Conservation (phyloP, 2,329 filamentous ascomycete species). For the Aspergillus persii region DNA sequence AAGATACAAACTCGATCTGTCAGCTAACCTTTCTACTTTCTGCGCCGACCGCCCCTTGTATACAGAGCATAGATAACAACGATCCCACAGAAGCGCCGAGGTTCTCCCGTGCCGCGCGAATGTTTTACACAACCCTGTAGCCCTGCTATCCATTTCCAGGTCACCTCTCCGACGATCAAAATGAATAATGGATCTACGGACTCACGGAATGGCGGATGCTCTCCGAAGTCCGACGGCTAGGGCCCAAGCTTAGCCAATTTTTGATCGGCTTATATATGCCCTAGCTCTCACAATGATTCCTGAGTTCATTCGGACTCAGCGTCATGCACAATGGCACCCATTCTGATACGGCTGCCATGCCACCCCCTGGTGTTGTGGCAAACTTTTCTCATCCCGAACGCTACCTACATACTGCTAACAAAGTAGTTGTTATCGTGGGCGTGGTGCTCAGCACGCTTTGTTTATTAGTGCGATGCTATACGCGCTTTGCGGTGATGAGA, state of each 20-base stretch:
- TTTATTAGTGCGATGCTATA: not conserved
- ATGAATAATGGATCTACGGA: not conserved
- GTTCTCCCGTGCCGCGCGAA: not conserved
- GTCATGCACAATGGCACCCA: not conserved
- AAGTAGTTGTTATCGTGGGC: not conserved
- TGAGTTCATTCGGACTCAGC: not conserved
- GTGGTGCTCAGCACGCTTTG: not conserved
- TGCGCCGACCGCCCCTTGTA: too few species aligned
- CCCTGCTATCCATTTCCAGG: not conserved
- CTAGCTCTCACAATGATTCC: not conserved
- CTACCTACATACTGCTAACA: not conserved
- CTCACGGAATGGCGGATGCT: not conserved
- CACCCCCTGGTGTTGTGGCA: not conserved
- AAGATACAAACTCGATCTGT: not conserved
- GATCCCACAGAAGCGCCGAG: not conserved
- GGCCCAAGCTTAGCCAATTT: not conserved
- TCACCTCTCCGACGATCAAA: not conserved
- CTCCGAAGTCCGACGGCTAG: not conserved
- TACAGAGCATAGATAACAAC: not conserved
- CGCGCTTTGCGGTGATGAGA: not conserved
- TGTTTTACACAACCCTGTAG: not conserved
- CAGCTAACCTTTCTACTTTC: not conserved
- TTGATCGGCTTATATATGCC: not conserved
- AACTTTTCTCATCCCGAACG: not conserved
- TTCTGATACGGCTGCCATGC: not conserved